Evolutionary conservation across 1,139 yeast genomes (phyloP).

Genomic region (Trichomonascaceae sp.): DNA sequence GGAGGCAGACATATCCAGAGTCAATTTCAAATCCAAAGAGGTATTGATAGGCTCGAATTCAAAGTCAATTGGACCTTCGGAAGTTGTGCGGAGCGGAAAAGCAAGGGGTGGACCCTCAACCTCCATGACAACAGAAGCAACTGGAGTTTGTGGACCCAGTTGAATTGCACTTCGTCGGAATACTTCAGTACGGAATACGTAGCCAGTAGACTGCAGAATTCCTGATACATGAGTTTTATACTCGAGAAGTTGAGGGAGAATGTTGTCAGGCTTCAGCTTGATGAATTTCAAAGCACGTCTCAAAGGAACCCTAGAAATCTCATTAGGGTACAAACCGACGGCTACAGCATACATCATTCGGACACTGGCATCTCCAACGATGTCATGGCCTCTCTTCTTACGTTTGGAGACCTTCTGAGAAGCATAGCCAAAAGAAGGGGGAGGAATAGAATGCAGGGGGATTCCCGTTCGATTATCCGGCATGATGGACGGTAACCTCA

Average conservation of each 20-base stretch:
- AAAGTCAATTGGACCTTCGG: background rate
- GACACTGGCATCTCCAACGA: conserved; percentile 2
- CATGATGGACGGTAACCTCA: background rate
- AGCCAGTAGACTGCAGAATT: background rate
- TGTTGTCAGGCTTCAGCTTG: background rate
- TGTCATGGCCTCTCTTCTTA: background rate
- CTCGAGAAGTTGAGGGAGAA: background rate
- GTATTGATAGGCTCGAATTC: background rate
- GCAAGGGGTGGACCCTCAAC: background rate
- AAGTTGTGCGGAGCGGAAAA: background rate
- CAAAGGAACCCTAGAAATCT: background rate
- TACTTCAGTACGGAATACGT: background rate
- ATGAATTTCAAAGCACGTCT: background rate
- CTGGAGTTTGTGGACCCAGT: background rate
- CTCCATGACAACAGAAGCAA: background rate
- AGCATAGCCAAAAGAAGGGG: conserved; percentile 4
- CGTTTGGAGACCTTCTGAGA: background rate
- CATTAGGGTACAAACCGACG: background rate
- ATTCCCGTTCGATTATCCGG: conserved; percentile 4
- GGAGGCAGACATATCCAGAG: background rate
- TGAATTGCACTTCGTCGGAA: background rate
- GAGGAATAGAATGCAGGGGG: conserved; percentile 1
- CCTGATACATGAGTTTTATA: background rate
- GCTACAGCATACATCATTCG: conserved; percentile 4
- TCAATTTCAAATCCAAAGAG: background rate